These are phyloP conservation scores for Diaporthe ampelina DNA, from an alignment of 2,329 filamentous ascomycete species.

Conservation along the genomic window DNA sequence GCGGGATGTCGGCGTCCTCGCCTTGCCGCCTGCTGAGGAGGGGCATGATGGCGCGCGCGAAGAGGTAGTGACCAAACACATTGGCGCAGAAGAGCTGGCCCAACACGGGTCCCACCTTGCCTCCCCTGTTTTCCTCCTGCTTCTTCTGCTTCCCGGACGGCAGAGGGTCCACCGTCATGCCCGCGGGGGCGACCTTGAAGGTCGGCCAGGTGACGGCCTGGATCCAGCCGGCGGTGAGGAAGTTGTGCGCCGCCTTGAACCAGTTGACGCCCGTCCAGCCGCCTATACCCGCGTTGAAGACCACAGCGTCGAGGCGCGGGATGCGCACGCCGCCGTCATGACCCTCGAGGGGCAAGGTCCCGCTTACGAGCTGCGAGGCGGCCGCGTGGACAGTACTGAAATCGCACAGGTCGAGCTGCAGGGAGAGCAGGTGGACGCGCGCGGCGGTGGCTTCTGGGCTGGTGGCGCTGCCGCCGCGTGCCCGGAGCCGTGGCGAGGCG, in stretches of 20 bases:
- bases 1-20: constrained; percentile 52
- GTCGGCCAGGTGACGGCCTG: constrained; percentile 81
- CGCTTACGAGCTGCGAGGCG: constrained; percentile 61
- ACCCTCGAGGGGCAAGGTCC: constrained; percentile 58
- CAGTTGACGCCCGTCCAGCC: constrained; percentile 88
- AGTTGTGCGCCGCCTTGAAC: constrained; percentile 65
- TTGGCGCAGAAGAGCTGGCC: constrained; percentile 92
- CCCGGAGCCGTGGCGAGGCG: constrained; percentile 55
- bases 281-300: constrained; percentile 91
- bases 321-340: constrained; percentile 63
- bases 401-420: constrained; percentile 73
- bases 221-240: constrained; percentile 72
- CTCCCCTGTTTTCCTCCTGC: constrained; percentile 41
- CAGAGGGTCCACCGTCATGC: constrained; percentile 58
- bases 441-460: constrained; percentile 55
- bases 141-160: constrained; percentile 62
- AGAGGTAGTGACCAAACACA: constrained; percentile 94
- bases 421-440: constrained; percentile 70
- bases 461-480: constrained; percentile 56
- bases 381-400: constrained; percentile 64
- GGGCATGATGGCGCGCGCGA: constrained; percentile 84
- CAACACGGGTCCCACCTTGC: constrained; percentile 62
- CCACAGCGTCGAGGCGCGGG: constrained; percentile 81
- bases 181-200: constrained; percentile 76
- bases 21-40: constrained; percentile 69